phyloP scores from a whole-genome alignment of 2,329 filamentous ascomycete genomes.

The Aureobasidium vineae region DNA sequence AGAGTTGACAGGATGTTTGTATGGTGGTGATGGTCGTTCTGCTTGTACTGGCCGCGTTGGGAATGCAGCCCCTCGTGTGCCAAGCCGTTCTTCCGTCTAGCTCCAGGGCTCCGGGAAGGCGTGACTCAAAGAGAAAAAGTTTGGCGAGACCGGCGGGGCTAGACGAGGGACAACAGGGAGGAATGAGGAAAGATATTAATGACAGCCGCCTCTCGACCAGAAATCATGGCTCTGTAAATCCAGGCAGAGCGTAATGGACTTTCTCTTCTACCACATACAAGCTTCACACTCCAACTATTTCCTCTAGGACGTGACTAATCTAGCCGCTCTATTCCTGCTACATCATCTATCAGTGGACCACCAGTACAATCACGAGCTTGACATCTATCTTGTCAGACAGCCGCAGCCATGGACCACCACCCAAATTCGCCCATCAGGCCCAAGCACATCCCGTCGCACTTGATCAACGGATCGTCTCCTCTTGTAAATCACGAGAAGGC shows the following conservation, averaged over 20 bases:
- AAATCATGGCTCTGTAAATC: constrained; percentile 13
- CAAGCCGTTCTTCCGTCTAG: not conserved
- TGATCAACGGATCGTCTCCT: constrained; percentile 56
- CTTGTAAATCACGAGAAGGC: constrained; percentile 38
- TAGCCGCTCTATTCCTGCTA: not conserved
- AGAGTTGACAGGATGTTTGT: not conserved
- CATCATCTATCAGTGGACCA: not conserved
- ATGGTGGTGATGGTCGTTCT: not conserved
- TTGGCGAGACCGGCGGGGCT: constrained; percentile 17
- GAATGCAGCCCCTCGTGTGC: constrained; percentile 3
- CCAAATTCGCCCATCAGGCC: constrained; percentile 38
- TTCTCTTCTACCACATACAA: constrained; percentile 40
- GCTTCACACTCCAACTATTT: constrained; percentile 39
- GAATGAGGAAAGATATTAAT: not conserved
- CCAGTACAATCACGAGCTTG: not conserved
- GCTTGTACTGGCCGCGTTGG: constrained; percentile 5
- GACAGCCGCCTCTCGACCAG: not conserved
- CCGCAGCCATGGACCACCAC: constrained; percentile 47
- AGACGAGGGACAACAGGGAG: not conserved
- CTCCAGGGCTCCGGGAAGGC: constrained; percentile 18
- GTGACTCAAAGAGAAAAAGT: constrained; percentile 23
- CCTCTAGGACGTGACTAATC: constrained; percentile 28
- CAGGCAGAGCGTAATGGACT: constrained; percentile 34
- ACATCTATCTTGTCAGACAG: not conserved
- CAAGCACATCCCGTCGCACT: constrained; percentile 55